phyloP scores from a whole-genome alignment of 2,329 filamentous ascomycete species.

The Rhynchosporium secalis region DNA sequence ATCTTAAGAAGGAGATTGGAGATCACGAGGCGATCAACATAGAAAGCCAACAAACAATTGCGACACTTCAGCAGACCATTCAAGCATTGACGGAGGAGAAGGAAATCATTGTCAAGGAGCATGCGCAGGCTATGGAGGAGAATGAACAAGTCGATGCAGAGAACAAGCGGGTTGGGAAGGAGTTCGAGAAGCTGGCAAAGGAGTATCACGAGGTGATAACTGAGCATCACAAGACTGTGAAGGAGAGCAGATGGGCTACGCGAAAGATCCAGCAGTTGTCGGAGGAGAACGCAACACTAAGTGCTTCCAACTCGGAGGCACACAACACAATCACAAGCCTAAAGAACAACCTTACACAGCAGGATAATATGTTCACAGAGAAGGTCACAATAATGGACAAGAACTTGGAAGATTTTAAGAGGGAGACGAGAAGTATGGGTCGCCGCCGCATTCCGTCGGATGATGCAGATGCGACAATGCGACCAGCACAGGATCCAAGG shows the following conservation, averaged over 20 bases:
- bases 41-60: not conserved
- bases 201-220: not conserved
- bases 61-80: not conserved
- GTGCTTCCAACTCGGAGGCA: slow-evolving; percentile 4
- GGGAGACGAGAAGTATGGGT: not conserved
- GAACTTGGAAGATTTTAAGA: not conserved
- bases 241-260: not conserved
- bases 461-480: slow-evolving; percentile 7
- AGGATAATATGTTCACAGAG: slow-evolving; percentile 3
- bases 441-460: not conserved
- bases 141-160: not conserved
- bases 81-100: not conserved
- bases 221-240: not conserved
- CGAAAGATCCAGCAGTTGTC: not conserved
- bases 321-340: slow-evolving; percentile 5
- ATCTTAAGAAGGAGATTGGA: not conserved
- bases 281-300: not conserved
- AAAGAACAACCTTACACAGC: not conserved
- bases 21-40: slow-evolving; percentile 5
- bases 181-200: not conserved
- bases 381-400: slow-evolving; percentile 3
- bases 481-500: slow-evolving; percentile 4
- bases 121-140: not conserved
- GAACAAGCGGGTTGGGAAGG: not conserved
- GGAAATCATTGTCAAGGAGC: not conserved